These are phyloP conservation scores for Phytophthora quininea DNA, from an alignment of 352 stramenopile genomes.

Conservation along the genomic window DNA sequence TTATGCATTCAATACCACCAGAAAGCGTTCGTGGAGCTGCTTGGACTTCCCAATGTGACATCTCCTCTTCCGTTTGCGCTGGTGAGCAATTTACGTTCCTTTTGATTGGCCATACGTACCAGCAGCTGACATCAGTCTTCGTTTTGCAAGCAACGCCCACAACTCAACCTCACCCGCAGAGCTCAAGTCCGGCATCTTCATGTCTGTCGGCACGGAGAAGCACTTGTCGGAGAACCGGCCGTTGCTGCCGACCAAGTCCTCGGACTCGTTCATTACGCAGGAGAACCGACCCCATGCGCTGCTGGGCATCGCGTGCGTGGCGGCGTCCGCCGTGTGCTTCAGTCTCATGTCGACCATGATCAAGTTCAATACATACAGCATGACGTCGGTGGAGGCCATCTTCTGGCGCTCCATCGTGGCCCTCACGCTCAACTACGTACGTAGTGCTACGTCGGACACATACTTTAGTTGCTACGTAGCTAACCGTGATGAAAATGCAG, in stretches of 20 bases:
- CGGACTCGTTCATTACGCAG: constrained; percentile 19
- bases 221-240: constrained; percentile 25
- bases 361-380: constrained; percentile 78
- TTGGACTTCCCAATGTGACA: not conserved
- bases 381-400: constrained; percentile 82
- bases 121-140: not conserved
- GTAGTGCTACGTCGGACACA: constrained; percentile 9
- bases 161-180: constrained; percentile 14
- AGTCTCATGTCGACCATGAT: constrained; percentile 83
- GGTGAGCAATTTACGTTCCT: not conserved
- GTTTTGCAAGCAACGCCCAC: constrained; percentile 2
- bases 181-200: constrained; percentile 6
- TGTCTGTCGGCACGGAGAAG: constrained; percentile 34
- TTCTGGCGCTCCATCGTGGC: constrained; percentile 76
- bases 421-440: constrained; percentile 68
- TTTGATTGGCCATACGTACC: not conserved
- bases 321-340: constrained; percentile 79
- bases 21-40: not conserved
- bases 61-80: not conserved
- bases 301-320: constrained; percentile 68
- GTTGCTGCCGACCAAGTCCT: constrained; percentile 34
- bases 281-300: constrained; percentile 53
- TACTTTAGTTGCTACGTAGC: not conserved
- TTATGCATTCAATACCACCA: not conserved
- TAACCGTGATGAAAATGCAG: constrained; percentile 15